These are phyloP conservation scores for Blastobotrys parvus DNA, from an alignment of 805 yeast species.

Conservation along the genomic window DNA sequence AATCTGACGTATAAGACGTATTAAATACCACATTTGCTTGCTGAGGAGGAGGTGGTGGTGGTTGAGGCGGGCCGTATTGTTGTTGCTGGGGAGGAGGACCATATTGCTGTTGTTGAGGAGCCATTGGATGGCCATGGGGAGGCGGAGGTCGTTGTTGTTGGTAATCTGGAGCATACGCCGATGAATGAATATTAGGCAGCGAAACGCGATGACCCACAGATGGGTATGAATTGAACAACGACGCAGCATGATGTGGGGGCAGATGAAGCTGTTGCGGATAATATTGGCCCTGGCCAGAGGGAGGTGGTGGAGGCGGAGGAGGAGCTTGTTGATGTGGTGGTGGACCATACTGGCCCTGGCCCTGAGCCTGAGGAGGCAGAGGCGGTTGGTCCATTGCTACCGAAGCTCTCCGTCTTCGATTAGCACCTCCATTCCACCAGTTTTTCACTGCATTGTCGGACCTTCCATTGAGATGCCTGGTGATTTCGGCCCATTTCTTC, in stretches of 20 bases:
- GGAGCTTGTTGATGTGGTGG: conserved; percentile 3
- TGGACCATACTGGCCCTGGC: conserved; percentile 5
- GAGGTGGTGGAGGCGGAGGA: conserved; percentile 3
- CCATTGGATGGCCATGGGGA: neutral
- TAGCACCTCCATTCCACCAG: conserved; percentile 97
- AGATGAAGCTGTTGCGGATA: neutral
- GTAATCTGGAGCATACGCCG: conserved; percentile 1
- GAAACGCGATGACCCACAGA: conserved; percentile 18
- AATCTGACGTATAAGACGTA: conserved; percentile 19
- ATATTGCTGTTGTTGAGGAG: neutral
- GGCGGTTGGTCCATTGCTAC: conserved; percentile 10
- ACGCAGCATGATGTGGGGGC: neutral
- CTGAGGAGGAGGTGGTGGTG: conserved; percentile 6
- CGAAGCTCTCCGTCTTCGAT: conserved; percentile 49
- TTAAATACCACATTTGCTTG: conserved; percentile 15
- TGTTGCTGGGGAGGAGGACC: conserved; percentile 6
- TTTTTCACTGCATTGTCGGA: conserved; percentile 88
- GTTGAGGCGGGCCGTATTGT: conserved; percentile 9
- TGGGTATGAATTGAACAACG: conserved; percentile 7
- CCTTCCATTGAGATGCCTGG: conserved; percentile 78
- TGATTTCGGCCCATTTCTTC: conserved; percentile 89
- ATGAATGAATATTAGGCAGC: conserved; percentile 19
- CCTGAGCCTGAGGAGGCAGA: neutral
- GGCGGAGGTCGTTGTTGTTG: neutral
- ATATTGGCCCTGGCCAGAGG: neutral